Evolutionary conservation across 2,329 filamentous ascomycete species (phyloP).

Genomic region (Myriosclerotinia duriaeana): DNA sequence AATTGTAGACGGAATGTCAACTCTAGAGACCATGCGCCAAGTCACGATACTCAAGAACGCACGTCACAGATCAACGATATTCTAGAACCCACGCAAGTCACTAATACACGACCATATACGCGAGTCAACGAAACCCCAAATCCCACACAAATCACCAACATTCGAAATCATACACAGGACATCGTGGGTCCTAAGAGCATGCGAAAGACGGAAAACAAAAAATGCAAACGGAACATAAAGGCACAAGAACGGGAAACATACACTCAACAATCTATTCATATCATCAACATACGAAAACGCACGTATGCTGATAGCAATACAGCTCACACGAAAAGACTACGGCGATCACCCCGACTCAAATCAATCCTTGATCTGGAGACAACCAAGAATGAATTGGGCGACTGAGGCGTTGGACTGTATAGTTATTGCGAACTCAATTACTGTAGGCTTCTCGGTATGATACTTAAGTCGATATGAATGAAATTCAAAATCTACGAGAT

Average conservation of each 20-base stretch:
- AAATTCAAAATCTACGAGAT: too few relatives aligned
- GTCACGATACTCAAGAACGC: not conserved
- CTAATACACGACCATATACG: not conserved
- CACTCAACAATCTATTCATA: not conserved
- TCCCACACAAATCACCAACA: not conserved
- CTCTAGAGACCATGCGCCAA: not conserved
- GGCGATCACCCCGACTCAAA: not conserved
- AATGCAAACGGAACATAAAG: not conserved
- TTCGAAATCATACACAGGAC: conserved; percentile 1
- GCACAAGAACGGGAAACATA: not conserved
- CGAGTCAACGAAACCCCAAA: not conserved
- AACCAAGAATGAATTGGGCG: not conserved
- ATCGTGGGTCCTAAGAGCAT: not conserved
- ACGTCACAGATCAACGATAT: not conserved
- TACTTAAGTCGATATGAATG: not conserved
- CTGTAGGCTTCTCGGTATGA: not conserved
- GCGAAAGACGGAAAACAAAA: not conserved
- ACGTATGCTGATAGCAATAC: not conserved
- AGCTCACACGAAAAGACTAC: not conserved
- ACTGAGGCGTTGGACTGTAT: not conserved
- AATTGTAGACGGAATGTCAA: not conserved
- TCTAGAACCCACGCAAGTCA: not conserved
- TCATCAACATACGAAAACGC: not conserved
- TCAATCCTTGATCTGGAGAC: not conserved
- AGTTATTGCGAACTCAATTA: not conserved